Evolutionary conservation across 2,329 filamentous ascomycete genomes (phyloP), one percentile per base, ranked within the genome.

Genomic region (Scedosporium minutisporum): DNA sequence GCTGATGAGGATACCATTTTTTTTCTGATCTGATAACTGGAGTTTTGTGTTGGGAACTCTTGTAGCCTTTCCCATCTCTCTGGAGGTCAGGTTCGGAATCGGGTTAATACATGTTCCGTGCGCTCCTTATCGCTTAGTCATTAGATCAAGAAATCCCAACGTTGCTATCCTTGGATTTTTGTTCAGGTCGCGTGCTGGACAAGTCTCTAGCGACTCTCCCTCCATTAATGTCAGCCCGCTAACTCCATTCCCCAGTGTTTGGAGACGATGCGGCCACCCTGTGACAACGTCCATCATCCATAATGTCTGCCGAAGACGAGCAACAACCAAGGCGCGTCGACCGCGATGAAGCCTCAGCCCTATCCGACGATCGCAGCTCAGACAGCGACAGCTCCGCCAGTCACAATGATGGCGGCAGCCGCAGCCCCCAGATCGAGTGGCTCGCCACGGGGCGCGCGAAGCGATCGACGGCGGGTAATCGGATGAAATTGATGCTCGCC

Each of bases 401-500:
- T 6, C 69, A 64, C 61, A 71, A 27, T 68, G 69, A 61, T 65
- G 63, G 63, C 10, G 69, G 64, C 61, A 71, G 27, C 68, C 69
- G 61, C 66, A 63, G 64, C 12, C 67, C 72, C 3, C 68, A 74
- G 64, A 76, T 87, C 61, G 85, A 90, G 78, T 89, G 87, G 80
- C 82, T 93, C 44, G 87, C 87, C 57, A 90, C 87, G 4, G 85
- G 85, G 44, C 88, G 92, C 64, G 80, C 85, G 67, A 90, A 86
- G 73, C 88, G 92, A 66, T 87, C 87, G 12, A 96, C 90, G 0
- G 92, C 92, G 21, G 92, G 92, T 64, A 93, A 91, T 72, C 87
- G 91, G 66, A 89, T 96, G 82, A 87, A 89, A 68, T 85, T 85
- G 59, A 85, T 96, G 71, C 79, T 95, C 57, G 86, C 89, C 62